Conservation (phyloP, 495 filamentous ascomycete species). For the Aspergillus steynii region DNA sequence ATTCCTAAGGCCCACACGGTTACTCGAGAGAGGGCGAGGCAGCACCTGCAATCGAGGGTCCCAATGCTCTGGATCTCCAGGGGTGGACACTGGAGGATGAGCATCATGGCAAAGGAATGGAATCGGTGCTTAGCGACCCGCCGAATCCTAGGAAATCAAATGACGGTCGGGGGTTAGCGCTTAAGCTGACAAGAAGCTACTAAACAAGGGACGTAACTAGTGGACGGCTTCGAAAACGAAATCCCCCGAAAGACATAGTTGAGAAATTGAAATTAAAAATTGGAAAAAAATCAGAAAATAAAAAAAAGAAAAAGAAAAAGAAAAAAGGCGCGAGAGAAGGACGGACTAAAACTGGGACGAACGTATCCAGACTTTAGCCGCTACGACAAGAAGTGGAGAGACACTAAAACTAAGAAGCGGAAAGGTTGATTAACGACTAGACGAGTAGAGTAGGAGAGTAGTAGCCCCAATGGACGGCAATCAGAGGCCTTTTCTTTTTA, state of each 20-base stretch:
- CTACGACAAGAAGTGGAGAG: too few relatives aligned
- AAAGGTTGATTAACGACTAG: too few relatives aligned
- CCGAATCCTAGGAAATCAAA: constrained; percentile 17
- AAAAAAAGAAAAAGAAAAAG: constrained; percentile 4
- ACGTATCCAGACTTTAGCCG: too few relatives aligned
- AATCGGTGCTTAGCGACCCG: constrained; percentile 17
- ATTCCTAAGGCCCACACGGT: constrained; percentile 26
- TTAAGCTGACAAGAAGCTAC: constrained; percentile 15
- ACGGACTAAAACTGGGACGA: neutral
- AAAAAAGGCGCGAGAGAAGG: neutral
- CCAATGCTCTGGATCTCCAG: constrained; percentile 27
- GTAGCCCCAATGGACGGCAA: too few relatives aligned
- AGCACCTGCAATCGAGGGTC: constrained; percentile 20
- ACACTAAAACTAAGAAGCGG: too few relatives aligned
- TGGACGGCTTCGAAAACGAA: too few relatives aligned
- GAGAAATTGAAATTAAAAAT: neutral
- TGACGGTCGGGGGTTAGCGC: constrained; percentile 21
- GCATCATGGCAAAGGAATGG: constrained; percentile 16
- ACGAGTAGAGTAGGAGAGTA: too few relatives aligned
- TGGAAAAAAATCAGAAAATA: neutral
- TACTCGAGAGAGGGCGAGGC: constrained; percentile 19
- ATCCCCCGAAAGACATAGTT: neutral
- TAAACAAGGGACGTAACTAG: neutral
- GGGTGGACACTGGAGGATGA: constrained; percentile 20
- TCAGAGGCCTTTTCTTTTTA: too few relatives aligned